Conservation (phyloP, 176 grass and related monocot genomes). For the Paspalum vaginatum region DNA sequence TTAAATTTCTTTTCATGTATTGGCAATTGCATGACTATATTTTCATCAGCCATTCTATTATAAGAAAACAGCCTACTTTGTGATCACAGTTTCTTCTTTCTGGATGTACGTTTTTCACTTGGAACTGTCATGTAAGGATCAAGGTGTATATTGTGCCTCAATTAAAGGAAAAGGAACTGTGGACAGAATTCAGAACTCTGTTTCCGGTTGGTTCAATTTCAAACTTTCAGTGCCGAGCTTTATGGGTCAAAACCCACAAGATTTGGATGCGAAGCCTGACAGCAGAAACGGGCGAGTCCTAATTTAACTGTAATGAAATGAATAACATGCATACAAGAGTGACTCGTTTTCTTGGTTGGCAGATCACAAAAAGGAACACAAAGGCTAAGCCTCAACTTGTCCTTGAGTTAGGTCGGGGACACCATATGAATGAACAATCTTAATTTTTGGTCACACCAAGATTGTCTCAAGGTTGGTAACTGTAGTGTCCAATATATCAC, state of each 20-base stretch:
- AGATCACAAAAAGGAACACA: slow-evolving; percentile 49
- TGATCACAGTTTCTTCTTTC: background rate
- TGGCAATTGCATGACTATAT: background rate
- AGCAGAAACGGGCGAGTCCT: background rate
- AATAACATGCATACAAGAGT: background rate
- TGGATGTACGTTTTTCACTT: background rate
- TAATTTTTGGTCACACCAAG: slow-evolving; percentile 72
- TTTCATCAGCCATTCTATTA: background rate
- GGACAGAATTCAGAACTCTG: background rate
- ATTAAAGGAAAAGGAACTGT: background rate
- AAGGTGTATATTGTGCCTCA: background rate
- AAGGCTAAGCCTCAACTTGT: slow-evolving; percentile 35
- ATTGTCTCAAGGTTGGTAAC: slow-evolving; percentile 46
- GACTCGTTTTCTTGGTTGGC: slow-evolving; percentile 24
- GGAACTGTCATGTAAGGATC: background rate
- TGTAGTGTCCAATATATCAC: slow-evolving; percentile 51
- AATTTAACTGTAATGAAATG: background rate
- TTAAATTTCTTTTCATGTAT: background rate
- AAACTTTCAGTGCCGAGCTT: background rate
- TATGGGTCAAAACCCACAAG: background rate
- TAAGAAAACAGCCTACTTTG: background rate
- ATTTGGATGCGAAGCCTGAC: background rate
- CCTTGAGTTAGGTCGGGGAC: slow-evolving; percentile 60
- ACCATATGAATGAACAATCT: slow-evolving; percentile 77
- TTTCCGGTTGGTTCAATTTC: background rate